A percentile compares a stretch with the other conserved stretches of the same genome.
Conservation (phyloP, 2,329 filamentous ascomycete species). For the Cryphonectria nitschkei region DNA sequence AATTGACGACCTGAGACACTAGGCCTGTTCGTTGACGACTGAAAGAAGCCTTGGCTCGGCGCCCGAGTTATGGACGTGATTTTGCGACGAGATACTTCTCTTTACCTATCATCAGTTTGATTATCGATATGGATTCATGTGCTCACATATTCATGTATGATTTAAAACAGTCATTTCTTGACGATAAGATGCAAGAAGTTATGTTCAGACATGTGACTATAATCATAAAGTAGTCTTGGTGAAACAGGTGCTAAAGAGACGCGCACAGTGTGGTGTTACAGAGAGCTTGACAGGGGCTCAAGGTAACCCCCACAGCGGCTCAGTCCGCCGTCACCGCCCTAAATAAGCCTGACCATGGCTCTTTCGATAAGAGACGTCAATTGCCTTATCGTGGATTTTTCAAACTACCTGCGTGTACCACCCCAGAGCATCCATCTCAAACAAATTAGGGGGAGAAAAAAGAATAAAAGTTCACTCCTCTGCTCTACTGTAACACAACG, state of each 20-base stretch:
- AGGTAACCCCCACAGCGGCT: neutral
- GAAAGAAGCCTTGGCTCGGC: neutral
- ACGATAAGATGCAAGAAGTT: neutral
- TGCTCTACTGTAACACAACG: neutral
- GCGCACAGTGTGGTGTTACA: neutral
- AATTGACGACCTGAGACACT: neutral
- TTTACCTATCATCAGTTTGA: neutral
- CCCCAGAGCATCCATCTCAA: neutral
- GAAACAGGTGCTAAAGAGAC: neutral
- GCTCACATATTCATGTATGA: neutral
- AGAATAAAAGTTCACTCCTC: no score
- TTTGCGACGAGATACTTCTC: neutral
- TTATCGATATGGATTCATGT: neutral
- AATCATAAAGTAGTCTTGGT: neutral
- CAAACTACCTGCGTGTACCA: neutral
- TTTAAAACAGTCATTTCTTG: neutral
- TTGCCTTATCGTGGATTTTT: conserved; percentile 15
- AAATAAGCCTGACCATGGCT: neutral
- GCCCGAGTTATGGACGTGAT: neutral
- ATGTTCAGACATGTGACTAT: neutral
- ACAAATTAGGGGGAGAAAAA: no score
- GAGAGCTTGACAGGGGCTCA: neutral
- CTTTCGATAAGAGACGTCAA: conserved; percentile 14
- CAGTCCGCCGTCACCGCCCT: neutral
- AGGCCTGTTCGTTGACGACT: neutral